Evolutionary conservation across 805 yeast genomes (phyloP), one percentile per base, ranked within the genome.

Genomic region (Saccharomyces jurei): DNA sequence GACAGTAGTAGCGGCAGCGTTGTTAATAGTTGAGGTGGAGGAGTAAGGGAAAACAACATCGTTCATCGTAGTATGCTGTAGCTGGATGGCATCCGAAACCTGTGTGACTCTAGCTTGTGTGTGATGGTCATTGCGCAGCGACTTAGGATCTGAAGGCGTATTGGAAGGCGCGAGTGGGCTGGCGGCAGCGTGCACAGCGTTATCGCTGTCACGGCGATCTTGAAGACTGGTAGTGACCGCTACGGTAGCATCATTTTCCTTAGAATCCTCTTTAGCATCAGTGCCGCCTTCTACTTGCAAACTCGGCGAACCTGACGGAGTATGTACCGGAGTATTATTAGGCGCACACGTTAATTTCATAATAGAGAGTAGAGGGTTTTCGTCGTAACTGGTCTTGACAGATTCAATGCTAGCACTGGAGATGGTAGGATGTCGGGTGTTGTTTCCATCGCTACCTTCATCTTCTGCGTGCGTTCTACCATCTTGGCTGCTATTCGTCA

Each of bases 281-380:
- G 9, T 28, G 22, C 30, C 53, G 25, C 49, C 53, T 32, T 14
- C 22, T 13, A 41, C 32, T 49, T 29, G 50, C 46, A 31, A 31
- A 31, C 29, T 26, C 25, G 56, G 56, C 21, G 57, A 48, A 11
- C 41, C 51, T 11, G 55, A 52, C 3, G 66, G 64, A 27, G 63
- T 63, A 10, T 60, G 58, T 17, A 58, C 66, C 2, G 70, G 70
- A 22, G 70, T 64, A 54, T 66, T 66, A 48, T 66, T 63, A 28
- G 70, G 70, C 21, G 57, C 66, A 26, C 58, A 56, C 2, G 66
- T 64, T 4, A 63, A 60, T 48, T 58, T 55, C 11, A 60, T 60
- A 4, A 59, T 53, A 28, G 58, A 54, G 26, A 58, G 49, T 46
- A 61, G 53, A 36, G 59, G 61, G 50, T 58, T 55, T 10, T 59